Percentiles rank a stretch among this genome's conserved stretches.
These are phyloP conservation scores for Schizopora paradoxa DNA, from an alignment of 1,284 basidiomycete species.

Conservation along the genomic window DNA sequence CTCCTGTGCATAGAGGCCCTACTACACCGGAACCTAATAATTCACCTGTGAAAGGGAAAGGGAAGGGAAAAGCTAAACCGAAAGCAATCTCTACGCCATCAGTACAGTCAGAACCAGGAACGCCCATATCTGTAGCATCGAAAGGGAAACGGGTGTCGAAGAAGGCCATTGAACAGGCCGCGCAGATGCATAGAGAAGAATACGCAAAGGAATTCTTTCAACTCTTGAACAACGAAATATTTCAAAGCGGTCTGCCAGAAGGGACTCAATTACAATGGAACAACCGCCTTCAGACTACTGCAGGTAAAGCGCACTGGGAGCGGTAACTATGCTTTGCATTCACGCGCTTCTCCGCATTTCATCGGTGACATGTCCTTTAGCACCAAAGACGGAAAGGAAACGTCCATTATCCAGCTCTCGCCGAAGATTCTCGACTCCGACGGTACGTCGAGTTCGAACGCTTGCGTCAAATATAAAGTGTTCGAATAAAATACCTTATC, in stretches of 20 bases:
- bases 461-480: not conserved
- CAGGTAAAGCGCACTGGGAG: conserved; percentile 71
- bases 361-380: conserved; percentile 27
- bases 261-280: conserved; percentile 69
- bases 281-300: conserved; percentile 66
- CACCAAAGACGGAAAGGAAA: conserved; percentile 44
- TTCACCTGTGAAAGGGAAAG: not conserved
- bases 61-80: not conserved
- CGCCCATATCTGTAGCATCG: conserved; percentile 16
- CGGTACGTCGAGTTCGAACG: conserved; percentile 38
- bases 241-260: conserved; percentile 67
- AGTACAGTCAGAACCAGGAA: conserved; percentile 9
- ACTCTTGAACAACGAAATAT: conserved; percentile 75
- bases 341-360: conserved; percentile 1
- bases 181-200: conserved; percentile 39
- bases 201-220: conserved; percentile 71
- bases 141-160: conserved; percentile 35
- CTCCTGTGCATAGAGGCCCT: conserved; percentile 1
- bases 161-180: conserved; percentile 40
- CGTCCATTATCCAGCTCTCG: conserved; percentile 65
- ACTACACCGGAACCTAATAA: not conserved
- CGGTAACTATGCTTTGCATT: conserved; percentile 34
- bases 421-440: conserved; percentile 73
- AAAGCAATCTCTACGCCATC: conserved; percentile 6
- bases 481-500: not conserved